Base-by-base conservation (phyloP, 2,329 filamentous ascomycete genomes). In the Zopfia rhizophila region DNA sequence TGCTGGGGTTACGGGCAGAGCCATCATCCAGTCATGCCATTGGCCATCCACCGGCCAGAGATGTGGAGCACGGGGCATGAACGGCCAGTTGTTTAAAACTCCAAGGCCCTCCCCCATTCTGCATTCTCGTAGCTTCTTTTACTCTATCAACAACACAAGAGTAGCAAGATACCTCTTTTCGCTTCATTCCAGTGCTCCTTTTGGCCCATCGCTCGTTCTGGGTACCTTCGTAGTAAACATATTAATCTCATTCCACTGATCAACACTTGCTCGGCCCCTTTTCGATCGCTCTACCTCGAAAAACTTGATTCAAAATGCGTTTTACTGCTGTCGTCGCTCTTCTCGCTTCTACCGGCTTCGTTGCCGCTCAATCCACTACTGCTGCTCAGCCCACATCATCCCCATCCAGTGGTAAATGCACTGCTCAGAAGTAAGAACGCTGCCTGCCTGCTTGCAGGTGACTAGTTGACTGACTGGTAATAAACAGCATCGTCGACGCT, bases 401-500 rank as follows among this genome's bases (percentile, higher is more conserved):
- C 28, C 39, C 41, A 19, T 65, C 57, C n/a, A 28, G 29, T 12
- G 56, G 59, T 48, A n/a, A n/a, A n/a, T 73, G 68, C 53, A 56
- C 55, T 13, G 66, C 65, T 21, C 72, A 76, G 53, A 70, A 68
- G 73, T 76, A 63, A 43, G 69, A 58, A 28, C 12, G 7, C 7
- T 16, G 17, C 19, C 8, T 23, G 14, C 31, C 21, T 16, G 5
- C 39, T 24, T 40, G 33, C 18, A 17, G 10, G 21, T 38, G n/a
- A 22, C 10, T 24, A 35, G 36, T 23, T 42, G 8, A 4, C 38
- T 28, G 11, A 13, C 18, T 32, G 4, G 45, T 30, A 18, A 21
- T 27, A 25, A 40, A 13, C 50, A 81, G 78, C 66, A 82, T 82
- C 61, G 72, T 82, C 63, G 70, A 79, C 48, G 72, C 73, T 52